These are phyloP conservation scores for Aspergillus fijiensis DNA, from an alignment of 2,329 filamentous ascomycete species.

Conservation along the genomic window DNA sequence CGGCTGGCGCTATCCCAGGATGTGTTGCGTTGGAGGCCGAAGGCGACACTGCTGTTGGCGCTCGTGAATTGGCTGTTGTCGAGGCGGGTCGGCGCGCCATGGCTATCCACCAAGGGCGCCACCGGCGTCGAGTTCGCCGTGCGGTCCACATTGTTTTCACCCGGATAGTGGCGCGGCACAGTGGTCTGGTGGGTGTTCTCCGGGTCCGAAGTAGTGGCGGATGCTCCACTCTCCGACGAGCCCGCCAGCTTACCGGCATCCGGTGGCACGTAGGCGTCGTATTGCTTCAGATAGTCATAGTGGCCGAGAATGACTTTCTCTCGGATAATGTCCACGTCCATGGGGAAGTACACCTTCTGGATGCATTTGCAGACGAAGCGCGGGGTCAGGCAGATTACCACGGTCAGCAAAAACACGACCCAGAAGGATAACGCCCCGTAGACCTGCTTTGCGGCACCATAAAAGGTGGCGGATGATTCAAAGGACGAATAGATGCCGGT, in stretches of 20 bases:
- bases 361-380: constrained; percentile 8
- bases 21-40: background rate
- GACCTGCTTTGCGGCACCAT: background rate
- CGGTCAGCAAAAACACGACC: constrained; percentile 4
- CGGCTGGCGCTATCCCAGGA: background rate
- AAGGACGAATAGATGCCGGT: constrained; percentile 6
- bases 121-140: constrained; percentile 7
- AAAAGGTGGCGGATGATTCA: background rate
- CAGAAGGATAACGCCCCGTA: constrained; percentile 5
- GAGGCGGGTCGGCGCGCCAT: background rate
- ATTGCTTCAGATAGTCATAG: constrained; percentile 2
- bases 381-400: constrained; percentile 2
- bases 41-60: constrained; percentile 4
- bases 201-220: background rate
- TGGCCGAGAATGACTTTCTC: constrained; percentile 6
- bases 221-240: background rate
- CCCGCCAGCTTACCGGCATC: constrained; percentile 1
- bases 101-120: background rate
- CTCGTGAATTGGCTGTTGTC: constrained; percentile 3
- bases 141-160: background rate
- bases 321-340: constrained; percentile 7
- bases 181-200: background rate
- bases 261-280: constrained; percentile 4
- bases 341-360: constrained; percentile 6
- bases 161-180: background rate